Percentiles rank a stretch among this genome's conserved stretches.
Evolutionary conservation across 257 asterid genomes (phyloP).

Genomic region (Nicotiana tabacum): DNA sequence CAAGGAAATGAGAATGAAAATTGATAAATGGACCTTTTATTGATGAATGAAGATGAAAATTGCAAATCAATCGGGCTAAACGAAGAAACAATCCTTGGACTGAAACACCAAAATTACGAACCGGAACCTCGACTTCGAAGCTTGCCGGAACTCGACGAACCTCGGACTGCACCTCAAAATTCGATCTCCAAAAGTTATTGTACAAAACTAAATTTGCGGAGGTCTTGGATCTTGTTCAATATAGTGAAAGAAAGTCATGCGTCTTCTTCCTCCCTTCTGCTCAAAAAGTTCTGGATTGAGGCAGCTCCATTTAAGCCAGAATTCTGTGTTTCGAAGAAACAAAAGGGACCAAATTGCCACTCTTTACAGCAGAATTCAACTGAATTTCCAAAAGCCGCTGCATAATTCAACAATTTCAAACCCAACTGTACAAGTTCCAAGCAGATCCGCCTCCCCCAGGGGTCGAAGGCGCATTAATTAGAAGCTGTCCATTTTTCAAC

Average conservation of each 20-base stretch:
- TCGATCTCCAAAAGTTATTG: too few relatives aligned
- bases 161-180: too few relatives aligned
- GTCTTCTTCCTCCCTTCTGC: slow-evolving; percentile 59
- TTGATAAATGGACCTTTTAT: too few relatives aligned
- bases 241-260: slow-evolving; percentile 92
- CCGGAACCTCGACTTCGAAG: too few relatives aligned
- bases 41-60: too few relatives aligned
- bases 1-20: too few relatives aligned
- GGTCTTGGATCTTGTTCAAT: slow-evolving; percentile 84
- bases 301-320: slow-evolving; percentile 59
- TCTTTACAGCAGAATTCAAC: slow-evolving; percentile 13
- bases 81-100: too few relatives aligned
- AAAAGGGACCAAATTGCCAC: background rate
- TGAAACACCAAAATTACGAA: too few relatives aligned
- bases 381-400: slow-evolving; percentile 5
- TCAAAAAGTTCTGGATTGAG: slow-evolving; percentile 56
- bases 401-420: background rate
- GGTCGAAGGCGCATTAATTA: background rate
- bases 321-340: background rate
- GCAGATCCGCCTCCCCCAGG: slow-evolving; percentile 28
- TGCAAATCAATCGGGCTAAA: too few relatives aligned
- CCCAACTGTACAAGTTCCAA: background rate
- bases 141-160: too few relatives aligned
- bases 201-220: slow-evolving; percentile 20
- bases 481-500: background rate